Conservation (phyloP, 257 asterid species). For the Gentiana straminea region DNA sequence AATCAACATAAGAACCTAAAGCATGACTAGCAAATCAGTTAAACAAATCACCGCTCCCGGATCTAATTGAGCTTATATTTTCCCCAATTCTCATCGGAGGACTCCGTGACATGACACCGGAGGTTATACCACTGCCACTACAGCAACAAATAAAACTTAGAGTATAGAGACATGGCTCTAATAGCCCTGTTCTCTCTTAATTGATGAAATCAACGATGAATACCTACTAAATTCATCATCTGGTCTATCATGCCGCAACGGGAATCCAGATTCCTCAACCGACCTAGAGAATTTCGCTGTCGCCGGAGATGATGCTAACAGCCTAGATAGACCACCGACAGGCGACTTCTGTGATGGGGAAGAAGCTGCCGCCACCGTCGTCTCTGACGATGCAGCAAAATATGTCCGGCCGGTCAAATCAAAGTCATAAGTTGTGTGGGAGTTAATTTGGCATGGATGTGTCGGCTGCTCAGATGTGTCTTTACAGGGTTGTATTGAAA, state of each 20-base stretch:
- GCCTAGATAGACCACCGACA: slow-evolving; percentile 34
- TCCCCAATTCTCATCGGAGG: slow-evolving; percentile 25
- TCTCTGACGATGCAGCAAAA: slow-evolving; percentile 44
- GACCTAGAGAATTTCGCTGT: slow-evolving; percentile 2
- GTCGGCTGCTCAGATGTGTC: slow-evolving; percentile 14
- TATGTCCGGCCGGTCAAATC: slow-evolving; percentile 31
- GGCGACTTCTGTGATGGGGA: slow-evolving; percentile 50
- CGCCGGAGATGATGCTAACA: no score
- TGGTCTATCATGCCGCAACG: slow-evolving; percentile 71
- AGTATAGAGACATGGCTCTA: slow-evolving; percentile 94
- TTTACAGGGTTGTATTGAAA: no score
- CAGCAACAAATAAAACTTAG: slow-evolving; percentile 39
- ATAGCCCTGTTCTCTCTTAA: slow-evolving; percentile 57
- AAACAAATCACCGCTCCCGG: slow-evolving; percentile 42
- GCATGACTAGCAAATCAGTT: slow-evolving; percentile 44
- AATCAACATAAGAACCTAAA: no score
- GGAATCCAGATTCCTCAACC: slow-evolving; percentile 57
- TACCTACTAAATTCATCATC: slow-evolving; percentile 60
- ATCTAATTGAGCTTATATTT: no score
- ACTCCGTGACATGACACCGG: slow-evolving; percentile 36
- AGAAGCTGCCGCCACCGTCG: neutral
- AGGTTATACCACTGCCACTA: slow-evolving; percentile 30
- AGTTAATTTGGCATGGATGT: slow-evolving; percentile 53
- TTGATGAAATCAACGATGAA: slow-evolving; percentile 28
- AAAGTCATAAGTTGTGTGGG: slow-evolving; percentile 35